Evolutionary conservation across 306 rosid species (phyloP).

Genomic region (Ochetophila trinervis): DNA sequence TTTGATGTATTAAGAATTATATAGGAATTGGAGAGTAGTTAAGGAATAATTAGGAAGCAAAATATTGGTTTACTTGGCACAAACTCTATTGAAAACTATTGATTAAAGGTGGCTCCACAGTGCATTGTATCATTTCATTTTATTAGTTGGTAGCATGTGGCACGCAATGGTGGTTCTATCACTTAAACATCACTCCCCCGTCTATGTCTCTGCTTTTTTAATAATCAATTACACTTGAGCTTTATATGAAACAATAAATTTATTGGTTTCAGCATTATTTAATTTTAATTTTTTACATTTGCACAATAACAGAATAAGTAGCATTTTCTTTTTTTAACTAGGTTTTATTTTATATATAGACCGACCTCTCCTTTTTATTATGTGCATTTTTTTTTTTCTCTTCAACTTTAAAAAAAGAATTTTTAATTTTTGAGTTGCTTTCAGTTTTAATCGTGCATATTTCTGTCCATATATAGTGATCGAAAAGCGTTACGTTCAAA

Average conservation of each 20-base stretch:
- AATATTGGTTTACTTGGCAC: slow-evolving; percentile 23
- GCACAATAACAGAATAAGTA: slow-evolving; percentile 27
- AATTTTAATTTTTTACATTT: too few species aligned
- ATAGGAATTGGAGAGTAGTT: too few species aligned
- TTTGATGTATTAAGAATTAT: too few species aligned
- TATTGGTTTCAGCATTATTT: too few species aligned
- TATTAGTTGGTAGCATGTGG: slow-evolving; percentile 36
- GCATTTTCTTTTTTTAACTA: slow-evolving; percentile 13
- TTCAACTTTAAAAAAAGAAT: too few species aligned
- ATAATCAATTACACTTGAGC: too few species aligned
- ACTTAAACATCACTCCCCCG: slow-evolving; percentile 25
- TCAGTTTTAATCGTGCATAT: background rate
- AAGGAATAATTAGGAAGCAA: background rate
- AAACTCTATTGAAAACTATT: slow-evolving; percentile 34
- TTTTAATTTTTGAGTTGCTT: background rate
- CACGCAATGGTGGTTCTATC: slow-evolving; percentile 22
- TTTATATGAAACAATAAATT: too few species aligned
- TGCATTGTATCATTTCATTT: slow-evolving; percentile 35
- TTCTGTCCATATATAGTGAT: too few species aligned
- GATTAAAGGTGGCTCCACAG: slow-evolving; percentile 32
- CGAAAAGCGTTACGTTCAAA: too few species aligned
- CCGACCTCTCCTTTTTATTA: too few species aligned
- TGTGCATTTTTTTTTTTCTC: too few species aligned
- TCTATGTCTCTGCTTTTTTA: slow-evolving; percentile 37
- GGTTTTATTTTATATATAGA: too few species aligned